Evolutionary conservation across 768 basidiomycete species (phyloP).

Genomic region (Phylloporus sp.): DNA sequence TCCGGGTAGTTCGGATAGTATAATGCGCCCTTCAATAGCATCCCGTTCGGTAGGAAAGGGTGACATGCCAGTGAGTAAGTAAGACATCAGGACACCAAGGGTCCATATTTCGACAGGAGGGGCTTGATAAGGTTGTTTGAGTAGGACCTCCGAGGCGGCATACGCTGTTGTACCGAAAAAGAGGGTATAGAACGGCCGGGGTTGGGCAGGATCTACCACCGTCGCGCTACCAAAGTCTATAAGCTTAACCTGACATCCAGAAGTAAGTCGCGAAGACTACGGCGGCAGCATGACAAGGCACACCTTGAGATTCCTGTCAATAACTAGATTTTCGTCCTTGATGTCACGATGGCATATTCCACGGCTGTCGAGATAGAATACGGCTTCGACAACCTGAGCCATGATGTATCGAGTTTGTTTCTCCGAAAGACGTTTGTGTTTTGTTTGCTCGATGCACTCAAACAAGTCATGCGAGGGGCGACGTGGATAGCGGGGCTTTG

Average conservation of each 20-base stretch:
- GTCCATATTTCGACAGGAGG: slow-evolving; percentile 97
- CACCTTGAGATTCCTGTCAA: slow-evolving; percentile 69
- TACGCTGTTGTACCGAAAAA: slow-evolving; percentile 97
- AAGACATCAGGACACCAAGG: slow-evolving; percentile 90
- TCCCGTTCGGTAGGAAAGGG: slow-evolving; percentile 88
- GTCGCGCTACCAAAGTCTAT: slow-evolving; percentile 95
- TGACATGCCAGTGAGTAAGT: slow-evolving; percentile 86
- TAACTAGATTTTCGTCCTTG: slow-evolving; percentile 92
- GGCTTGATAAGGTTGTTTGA: slow-evolving; percentile 83
- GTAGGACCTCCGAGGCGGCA: slow-evolving; percentile 90
- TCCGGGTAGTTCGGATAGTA: slow-evolving; percentile 40
- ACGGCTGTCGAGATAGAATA: slow-evolving; percentile 70
- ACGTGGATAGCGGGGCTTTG: slow-evolving; percentile 48
- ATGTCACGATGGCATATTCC: slow-evolving; percentile 94
- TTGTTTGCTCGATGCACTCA: slow-evolving; percentile 89
- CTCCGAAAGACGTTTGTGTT: slow-evolving; percentile 75
- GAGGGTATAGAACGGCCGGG: slow-evolving; percentile 63
- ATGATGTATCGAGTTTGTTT: slow-evolving; percentile 78
- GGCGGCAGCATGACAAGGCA: background rate
- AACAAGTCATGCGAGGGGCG: slow-evolving; percentile 89
- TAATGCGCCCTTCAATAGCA: slow-evolving; percentile 61
- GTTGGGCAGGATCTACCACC: slow-evolving; percentile 55
- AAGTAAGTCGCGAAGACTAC: slow-evolving; percentile 9
- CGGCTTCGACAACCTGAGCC: slow-evolving; percentile 80
- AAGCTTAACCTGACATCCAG: slow-evolving; percentile 66